A percentile compares a stretch with the other conserved stretches of the same genome.
Conservation (phyloP, 164 flowering plant species). For the Euptelea pleiosperma region DNA sequence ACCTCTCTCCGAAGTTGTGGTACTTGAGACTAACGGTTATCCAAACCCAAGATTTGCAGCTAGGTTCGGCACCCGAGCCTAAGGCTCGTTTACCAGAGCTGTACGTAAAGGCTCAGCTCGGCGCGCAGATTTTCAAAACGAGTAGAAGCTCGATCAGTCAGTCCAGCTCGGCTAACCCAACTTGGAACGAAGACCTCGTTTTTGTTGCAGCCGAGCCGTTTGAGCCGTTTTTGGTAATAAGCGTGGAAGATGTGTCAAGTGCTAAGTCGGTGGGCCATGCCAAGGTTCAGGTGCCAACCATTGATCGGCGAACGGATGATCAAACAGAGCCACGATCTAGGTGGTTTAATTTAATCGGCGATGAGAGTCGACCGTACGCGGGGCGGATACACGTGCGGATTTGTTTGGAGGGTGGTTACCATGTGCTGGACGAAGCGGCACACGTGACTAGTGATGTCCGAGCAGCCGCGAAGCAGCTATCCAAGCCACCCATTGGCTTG, state of each 20-base stretch:
- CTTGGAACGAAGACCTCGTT: constrained; percentile 88
- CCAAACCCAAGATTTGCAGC: constrained; percentile 90
- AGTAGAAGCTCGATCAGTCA: constrained; percentile 37
- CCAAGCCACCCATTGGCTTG: constrained; percentile 73
- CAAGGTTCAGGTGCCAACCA: constrained; percentile 53
- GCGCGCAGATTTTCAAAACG: constrained; percentile 78
- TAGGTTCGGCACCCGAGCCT: constrained; percentile 43
- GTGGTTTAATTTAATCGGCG: constrained; percentile 74
- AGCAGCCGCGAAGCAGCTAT: constrained; percentile 73
- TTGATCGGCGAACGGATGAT: constrained; percentile 65
- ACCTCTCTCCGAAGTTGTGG: constrained; percentile 97
- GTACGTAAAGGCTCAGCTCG: constrained; percentile 83
- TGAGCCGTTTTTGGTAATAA: constrained; percentile 67
- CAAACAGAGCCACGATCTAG: constrained; percentile 49
- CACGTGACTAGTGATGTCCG: constrained; percentile 85
- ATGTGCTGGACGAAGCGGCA: constrained; percentile 92
- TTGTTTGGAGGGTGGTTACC: constrained; percentile 92
- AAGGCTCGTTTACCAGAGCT: constrained; percentile 52
- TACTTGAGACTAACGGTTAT: constrained; percentile 91
- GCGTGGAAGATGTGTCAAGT: constrained; percentile 61
- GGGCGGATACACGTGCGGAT: constrained; percentile 78
- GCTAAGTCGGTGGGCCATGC: constrained; percentile 55
- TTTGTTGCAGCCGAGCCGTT: constrained; percentile 97
- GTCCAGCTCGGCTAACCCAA: constrained; percentile 46
- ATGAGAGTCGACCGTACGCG: constrained; percentile 49